Evolutionary conservation across 148 eudicot species (phyloP), one percentile per base, ranked within the genome.

Genomic region (Persicaria tinctoria): DNA sequence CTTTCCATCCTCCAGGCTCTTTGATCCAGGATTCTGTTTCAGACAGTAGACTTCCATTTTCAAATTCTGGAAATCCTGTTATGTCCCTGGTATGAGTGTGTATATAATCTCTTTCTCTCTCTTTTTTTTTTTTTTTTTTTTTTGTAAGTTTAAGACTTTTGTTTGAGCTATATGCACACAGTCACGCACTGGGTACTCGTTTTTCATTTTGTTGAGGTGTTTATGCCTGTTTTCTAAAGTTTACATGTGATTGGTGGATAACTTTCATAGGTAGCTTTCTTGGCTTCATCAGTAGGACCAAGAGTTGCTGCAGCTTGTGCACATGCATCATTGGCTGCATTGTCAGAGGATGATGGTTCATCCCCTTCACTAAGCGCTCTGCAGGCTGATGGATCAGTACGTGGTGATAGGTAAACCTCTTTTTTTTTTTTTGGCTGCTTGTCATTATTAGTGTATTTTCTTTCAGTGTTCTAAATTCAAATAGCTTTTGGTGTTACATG

Each of bases 291-390:
- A 72, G 82, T 94, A 17, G 98, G 98, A 68, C 98, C 98, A 49
- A 86, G 98, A 86, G 91, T 94, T 72, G 98, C 98, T 75, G 97
- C 98, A 75, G 98, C 97, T 59, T 91, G 98, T 87, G 98, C 98
- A 46, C 98, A 94, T 84, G 90, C 96, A 75, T 89, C 97, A 68
- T 85, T 94, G 85, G 91, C 87, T 3, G 91, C 84, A 64, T 78
- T 94, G 18, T 82, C 89, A 56, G 91, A 86, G 82, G 93, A 87
- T 68, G 84, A 82, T 80, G 76, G 76, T 48, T 11, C 23, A 54
- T 10, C 73, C 74, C 60, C 77, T 50, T 73, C 78, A 13, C 75
- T 55, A 74, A 76, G 23, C 51, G 54, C 51, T 38, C 68, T 8
- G 18, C 77, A 68, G 77, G 46, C 74, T 45, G 85, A 83, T 75